Evolutionary conservation across 495 filamentous ascomycete species (phyloP).

Genomic region (Parachaetomium inaequale): DNA sequence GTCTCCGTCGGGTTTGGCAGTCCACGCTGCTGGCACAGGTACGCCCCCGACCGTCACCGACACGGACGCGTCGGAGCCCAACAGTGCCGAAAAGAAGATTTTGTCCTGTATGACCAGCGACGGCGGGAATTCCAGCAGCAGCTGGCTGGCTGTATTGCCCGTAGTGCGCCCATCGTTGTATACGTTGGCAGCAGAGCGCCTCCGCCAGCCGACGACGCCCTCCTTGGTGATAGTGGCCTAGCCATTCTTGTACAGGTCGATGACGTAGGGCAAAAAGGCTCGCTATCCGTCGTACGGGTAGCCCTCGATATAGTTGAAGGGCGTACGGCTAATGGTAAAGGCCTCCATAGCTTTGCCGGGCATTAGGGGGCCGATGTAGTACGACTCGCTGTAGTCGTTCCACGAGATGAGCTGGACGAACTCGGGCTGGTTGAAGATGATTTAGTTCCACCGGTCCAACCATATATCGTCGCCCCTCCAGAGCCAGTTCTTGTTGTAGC

Average conservation of each 20-base stretch:
- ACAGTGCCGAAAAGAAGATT: too few species aligned
- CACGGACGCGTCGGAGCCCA: too few species aligned
- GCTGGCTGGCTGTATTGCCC: too few species aligned
- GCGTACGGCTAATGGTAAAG: background rate
- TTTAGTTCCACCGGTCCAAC: constrained; percentile 65
- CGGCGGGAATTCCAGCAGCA: too few species aligned
- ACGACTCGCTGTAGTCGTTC: constrained; percentile 72
- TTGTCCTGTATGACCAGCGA: too few species aligned
- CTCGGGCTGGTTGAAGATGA: constrained; percentile 54
- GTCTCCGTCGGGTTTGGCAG: too few species aligned
- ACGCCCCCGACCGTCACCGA: too few species aligned
- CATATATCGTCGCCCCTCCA: constrained; percentile 63
- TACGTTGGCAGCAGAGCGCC: too few species aligned
- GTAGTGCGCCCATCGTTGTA: too few species aligned
- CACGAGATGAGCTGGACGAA: constrained; percentile 53
- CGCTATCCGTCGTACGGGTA: background rate
- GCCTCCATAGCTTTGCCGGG: background rate
- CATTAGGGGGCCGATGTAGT: constrained; percentile 43
- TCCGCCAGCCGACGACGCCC: too few species aligned
- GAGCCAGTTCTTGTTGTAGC: constrained; percentile 66
- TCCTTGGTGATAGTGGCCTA: background rate
- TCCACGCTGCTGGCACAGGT: too few species aligned
- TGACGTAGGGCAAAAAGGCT: background rate
- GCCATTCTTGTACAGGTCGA: background rate
- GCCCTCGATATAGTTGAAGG: background rate